Conservation (phyloP, 805 yeast genomes). For the Saccharomycopsis selenospora region DNA sequence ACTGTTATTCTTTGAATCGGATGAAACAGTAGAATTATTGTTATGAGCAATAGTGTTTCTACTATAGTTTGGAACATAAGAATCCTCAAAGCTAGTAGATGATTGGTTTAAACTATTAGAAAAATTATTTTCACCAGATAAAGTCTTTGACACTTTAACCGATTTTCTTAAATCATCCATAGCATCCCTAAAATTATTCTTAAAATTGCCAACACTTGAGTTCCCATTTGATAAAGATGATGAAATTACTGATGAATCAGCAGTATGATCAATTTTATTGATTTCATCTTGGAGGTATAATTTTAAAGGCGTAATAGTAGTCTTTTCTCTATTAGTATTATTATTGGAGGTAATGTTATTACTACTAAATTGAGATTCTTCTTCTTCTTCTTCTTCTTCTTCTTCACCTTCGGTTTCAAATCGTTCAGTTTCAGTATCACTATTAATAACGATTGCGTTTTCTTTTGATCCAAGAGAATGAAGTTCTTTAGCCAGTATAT, state of each 20-base stretch:
- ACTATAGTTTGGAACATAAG: constrained; percentile 5
- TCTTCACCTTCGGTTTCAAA: constrained; percentile 2
- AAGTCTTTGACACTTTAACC: neutral
- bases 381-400: constrained; percentile 1
- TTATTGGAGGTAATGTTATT: neutral
- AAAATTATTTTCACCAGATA: neutral
- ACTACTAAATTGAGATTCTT: neutral
- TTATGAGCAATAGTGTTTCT: neutral
- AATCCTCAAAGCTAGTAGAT: constrained; percentile 5
- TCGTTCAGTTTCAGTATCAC: constrained; percentile 1
- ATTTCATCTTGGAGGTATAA: neutral
- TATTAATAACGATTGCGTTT: constrained; percentile 6
- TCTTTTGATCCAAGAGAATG: neutral
- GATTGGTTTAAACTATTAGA: neutral
- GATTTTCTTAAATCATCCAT: constrained; percentile 4
- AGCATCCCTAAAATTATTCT: constrained; percentile 2
- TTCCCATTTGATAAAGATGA: neutral
- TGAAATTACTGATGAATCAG: neutral
- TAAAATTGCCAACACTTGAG: neutral
- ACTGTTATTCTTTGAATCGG: neutral
- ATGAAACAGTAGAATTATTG: neutral
- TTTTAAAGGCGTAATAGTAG: neutral
- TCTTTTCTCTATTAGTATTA: neutral
- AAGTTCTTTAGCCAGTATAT: neutral
- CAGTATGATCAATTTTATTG: neutral